phyloP scores from a whole-genome alignment of 73 alveolate species.

The Symbiodinium pilosum region DNA sequence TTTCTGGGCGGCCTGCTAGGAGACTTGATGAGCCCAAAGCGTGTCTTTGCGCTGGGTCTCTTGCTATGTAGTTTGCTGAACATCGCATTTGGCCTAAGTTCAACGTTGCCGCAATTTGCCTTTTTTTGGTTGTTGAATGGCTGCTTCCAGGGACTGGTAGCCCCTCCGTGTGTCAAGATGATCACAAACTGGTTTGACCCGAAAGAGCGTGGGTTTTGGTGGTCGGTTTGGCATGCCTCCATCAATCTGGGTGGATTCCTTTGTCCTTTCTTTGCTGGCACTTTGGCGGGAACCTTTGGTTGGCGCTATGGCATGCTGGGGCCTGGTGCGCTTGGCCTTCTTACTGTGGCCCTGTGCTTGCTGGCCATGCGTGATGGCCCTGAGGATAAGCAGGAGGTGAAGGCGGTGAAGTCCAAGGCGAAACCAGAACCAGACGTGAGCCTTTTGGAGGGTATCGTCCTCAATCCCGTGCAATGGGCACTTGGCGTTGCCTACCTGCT shows the following conservation, averaged over 20 bases:
- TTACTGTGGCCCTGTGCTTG: constrained; percentile 48
- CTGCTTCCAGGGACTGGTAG: constrained; percentile 81
- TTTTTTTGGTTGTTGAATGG: constrained; percentile 85
- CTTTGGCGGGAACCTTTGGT: constrained; percentile 48
- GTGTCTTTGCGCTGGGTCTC: constrained; percentile 77
- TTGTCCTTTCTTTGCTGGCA: constrained; percentile 77
- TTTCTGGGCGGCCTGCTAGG: constrained; percentile 93
- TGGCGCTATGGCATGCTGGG: constrained; percentile 95
- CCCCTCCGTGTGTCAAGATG: constrained; percentile 95
- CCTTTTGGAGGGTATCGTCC: constrained; percentile 80
- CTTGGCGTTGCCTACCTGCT: constrained; percentile 91
- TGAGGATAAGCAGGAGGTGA: background rate
- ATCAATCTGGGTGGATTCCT: constrained; percentile 91
- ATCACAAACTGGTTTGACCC: constrained; percentile 94
- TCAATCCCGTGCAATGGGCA: constrained; percentile 94
- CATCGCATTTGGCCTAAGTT: constrained; percentile 83
- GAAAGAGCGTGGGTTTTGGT: constrained; percentile 92
- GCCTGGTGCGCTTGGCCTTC: constrained; percentile 56
- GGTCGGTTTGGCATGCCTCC: constrained; percentile 95
- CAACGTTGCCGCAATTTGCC: constrained; percentile 79
- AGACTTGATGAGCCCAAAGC: constrained; percentile 73
- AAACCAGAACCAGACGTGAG: constrained; percentile 50
- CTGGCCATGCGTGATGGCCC: constrained; percentile 91
- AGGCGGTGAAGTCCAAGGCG: background rate
- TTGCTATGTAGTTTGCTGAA: constrained; percentile 63